Conservation (phyloP, 768 basidiomycete species). For the Daedaleopsis sinensis region DNA sequence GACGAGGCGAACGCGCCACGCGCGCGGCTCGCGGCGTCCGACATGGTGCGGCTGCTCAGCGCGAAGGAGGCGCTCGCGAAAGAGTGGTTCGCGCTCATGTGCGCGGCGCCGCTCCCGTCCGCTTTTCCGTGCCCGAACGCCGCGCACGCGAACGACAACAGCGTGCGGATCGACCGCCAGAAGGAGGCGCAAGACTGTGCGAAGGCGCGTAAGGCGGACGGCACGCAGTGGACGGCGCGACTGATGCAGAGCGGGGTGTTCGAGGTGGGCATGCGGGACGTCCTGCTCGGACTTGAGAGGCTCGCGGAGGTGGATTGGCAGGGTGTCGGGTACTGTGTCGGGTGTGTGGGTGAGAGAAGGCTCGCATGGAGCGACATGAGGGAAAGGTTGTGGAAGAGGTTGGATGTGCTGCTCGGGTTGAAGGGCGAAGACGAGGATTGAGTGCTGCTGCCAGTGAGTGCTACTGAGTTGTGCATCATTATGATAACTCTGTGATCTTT, state of each 20-base stretch:
- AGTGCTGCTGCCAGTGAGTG: too few species aligned
- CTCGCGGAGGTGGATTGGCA: constrained; percentile 34
- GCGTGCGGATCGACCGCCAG: background rate
- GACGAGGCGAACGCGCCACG: constrained; percentile 8
- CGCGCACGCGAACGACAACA: background rate
- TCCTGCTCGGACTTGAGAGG: constrained; percentile 38
- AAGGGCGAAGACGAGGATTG: constrained; percentile 6
- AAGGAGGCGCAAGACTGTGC: constrained; percentile 9
- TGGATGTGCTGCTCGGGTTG: constrained; percentile 33
- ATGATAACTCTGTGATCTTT: too few species aligned
- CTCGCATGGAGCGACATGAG: constrained; percentile 33
- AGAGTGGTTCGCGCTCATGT: constrained; percentile 26
- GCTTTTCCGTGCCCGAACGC: constrained; percentile 27
- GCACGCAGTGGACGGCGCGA: constrained; percentile 20
- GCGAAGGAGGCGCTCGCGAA: constrained; percentile 26
- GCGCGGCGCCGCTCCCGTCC: constrained; percentile 22
- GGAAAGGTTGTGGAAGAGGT: constrained; percentile 35
- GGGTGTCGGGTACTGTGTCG: constrained; percentile 37
- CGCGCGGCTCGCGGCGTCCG: constrained; percentile 14
- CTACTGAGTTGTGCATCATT: too few species aligned
- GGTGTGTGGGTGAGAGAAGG: constrained; percentile 34
- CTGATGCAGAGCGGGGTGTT: constrained; percentile 28
- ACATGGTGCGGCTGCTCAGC: constrained; percentile 26
- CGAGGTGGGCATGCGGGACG: constrained; percentile 36
- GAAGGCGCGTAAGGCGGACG: constrained; percentile 11